These are phyloP conservation scores for Amanita muscaria DNA, from an alignment of 768 basidiomycete genomes.

Conservation along the genomic window DNA sequence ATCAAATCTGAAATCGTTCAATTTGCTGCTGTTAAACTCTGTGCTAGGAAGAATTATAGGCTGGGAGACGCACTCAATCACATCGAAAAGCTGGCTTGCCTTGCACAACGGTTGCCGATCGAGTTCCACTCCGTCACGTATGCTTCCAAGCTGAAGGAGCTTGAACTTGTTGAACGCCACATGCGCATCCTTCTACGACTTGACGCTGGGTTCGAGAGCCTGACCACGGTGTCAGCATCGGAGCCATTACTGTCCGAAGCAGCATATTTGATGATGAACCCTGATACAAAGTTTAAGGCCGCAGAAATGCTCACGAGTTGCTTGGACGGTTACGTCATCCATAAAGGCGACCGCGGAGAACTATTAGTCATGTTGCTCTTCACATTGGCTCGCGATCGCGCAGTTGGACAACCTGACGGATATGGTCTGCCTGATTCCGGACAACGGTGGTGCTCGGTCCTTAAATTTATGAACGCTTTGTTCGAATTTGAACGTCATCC, in stretches of 20 bases:
- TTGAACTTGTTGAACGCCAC: constrained; percentile 14
- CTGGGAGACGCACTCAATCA: not conserved
- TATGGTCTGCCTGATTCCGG: not conserved
- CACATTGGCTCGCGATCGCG: constrained; percentile 15
- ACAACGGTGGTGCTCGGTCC: constrained; percentile 3
- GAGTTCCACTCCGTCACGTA: constrained; percentile 1
- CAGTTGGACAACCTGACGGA: constrained; percentile 4
- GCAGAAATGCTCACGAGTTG: not conserved
- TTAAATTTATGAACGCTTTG: not conserved
- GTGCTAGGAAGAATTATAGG: not conserved
- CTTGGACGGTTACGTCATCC: constrained; percentile 10
- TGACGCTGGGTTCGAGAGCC: constrained; percentile 9
- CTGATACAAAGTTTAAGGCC: not conserved
- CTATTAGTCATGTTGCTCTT: constrained; percentile 14
- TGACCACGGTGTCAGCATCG: constrained; percentile 16
- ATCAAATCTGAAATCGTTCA: constrained; percentile 1
- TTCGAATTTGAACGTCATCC: constrained; percentile 11
- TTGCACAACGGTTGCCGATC: constrained; percentile 1
- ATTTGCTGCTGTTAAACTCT: constrained; percentile 1
- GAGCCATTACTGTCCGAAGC: constrained; percentile 22
- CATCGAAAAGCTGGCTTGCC: not conserved
- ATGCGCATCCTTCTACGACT: constrained; percentile 11
- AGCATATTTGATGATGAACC: constrained; percentile 12
- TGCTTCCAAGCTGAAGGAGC: not conserved
- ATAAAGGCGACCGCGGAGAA: constrained; percentile 18